Evolutionary conservation across 2,329 filamentous ascomycete species (phyloP).

Genomic region (Ascochyta koolunga): DNA sequence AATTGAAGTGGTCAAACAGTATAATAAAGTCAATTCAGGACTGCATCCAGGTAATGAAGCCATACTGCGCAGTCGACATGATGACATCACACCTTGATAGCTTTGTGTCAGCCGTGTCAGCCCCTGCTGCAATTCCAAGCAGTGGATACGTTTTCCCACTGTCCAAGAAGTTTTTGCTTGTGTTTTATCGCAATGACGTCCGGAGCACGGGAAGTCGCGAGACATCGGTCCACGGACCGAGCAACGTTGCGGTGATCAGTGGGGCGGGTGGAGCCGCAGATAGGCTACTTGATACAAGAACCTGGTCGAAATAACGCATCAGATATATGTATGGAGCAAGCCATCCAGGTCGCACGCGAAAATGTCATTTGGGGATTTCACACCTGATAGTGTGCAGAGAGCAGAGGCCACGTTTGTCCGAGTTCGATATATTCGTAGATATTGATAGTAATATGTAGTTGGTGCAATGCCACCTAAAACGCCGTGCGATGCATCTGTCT

Average conservation of each 20-base stretch:
- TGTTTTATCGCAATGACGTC: conserved; percentile 14
- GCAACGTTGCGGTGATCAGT: conserved; percentile 9
- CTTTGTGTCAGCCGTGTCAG: background rate
- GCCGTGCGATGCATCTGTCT: conserved; percentile 18
- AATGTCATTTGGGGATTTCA: background rate
- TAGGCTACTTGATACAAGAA: conserved; percentile 1
- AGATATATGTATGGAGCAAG: background rate
- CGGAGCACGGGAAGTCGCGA: conserved; percentile 4
- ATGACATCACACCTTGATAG: conserved; percentile 23
- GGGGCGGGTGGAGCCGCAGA: conserved; percentile 2
- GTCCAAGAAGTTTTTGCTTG: conserved; percentile 11
- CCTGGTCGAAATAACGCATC: background rate
- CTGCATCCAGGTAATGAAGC: background rate
- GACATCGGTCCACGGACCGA: conserved; percentile 6
- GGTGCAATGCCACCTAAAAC: conserved; percentile 2
- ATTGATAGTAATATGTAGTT: background rate
- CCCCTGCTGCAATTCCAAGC: conserved; percentile 1
- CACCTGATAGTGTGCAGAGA: background rate
- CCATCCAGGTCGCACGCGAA: background rate
- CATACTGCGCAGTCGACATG: conserved; percentile 10
- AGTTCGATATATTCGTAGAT: too few relatives aligned
- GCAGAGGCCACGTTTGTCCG: background rate
- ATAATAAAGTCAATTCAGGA: background rate
- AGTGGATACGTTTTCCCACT: conserved; percentile 7
- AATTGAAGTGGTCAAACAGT: background rate